Percentiles rank a stretch among this genome's conserved stretches.
Evolutionary conservation across 2,329 filamentous ascomycete genomes (phyloP).

Genomic region (Calonectria pauciramosa): DNA sequence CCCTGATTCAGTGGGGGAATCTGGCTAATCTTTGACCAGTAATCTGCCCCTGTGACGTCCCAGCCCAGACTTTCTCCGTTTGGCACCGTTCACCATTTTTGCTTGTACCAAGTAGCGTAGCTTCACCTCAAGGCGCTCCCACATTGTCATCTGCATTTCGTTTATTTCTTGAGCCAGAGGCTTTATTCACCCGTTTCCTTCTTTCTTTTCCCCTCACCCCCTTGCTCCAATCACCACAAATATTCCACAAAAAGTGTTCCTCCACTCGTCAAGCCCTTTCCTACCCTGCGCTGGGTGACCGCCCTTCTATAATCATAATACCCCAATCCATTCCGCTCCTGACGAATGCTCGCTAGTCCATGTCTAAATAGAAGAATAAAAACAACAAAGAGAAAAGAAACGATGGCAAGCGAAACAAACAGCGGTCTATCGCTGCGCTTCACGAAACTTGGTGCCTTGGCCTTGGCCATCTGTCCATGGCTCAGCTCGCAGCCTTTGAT

Average conservation of each 20-base stretch:
- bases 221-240: neutral
- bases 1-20: conserved; percentile 14
- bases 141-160: neutral
- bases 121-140: neutral
- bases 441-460: conserved; percentile 6
- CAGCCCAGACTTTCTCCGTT: neutral
- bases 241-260: neutral
- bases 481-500: neutral
- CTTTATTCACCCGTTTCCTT: neutral
- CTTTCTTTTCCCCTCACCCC: neutral
- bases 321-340: conserved; percentile 32
- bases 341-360: conserved; percentile 33
- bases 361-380: conserved; percentile 42
- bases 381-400: conserved; percentile 27
- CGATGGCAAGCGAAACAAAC: neutral
- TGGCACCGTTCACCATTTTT: neutral
- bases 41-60: neutral
- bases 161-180: neutral
- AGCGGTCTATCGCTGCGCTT: conserved; percentile 33
- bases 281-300: conserved; percentile 31
- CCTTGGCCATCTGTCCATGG: neutral
- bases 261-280: neutral
- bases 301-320: conserved; percentile 42
- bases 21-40: conserved; percentile 13
- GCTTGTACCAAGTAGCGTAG: neutral